A percentile compares a stretch with the other conserved stretches of the same genome.
Evolutionary conservation across 2,329 filamentous ascomycete species (phyloP).

Genomic region (Claviceps sp.): DNA sequence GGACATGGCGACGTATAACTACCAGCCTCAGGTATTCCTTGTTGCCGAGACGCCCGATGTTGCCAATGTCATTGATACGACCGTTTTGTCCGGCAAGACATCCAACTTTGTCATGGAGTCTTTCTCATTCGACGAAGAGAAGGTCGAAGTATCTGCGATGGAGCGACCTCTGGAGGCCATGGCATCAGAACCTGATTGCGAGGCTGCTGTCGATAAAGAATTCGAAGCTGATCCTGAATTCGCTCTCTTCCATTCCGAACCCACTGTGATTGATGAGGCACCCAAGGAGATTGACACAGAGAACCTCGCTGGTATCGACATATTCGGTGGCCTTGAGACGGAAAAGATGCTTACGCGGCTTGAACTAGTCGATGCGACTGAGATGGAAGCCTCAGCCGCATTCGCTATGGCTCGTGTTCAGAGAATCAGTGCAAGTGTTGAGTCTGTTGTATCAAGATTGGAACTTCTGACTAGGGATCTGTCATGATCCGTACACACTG

Average conservation of each 20-base stretch:
- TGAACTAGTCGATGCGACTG: conserved; percentile 48
- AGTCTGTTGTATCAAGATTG: conserved; percentile 22
- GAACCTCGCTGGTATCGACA: conserved; percentile 23
- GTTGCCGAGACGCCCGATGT: conserved; percentile 60
- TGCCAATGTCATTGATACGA: conserved; percentile 44
- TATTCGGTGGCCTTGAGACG: conserved; percentile 41
- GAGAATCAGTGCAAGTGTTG: conserved; percentile 29
- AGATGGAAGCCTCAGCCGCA: conserved; percentile 31
- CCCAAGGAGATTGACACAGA: conserved; percentile 30
- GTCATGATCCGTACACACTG: conserved; percentile 9
- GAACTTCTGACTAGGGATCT: conserved; percentile 24
- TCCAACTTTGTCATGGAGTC: conserved; percentile 37
- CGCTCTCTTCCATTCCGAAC: conserved; percentile 42
- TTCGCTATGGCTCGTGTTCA: conserved; percentile 36
- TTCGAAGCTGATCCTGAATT: conserved; percentile 52
- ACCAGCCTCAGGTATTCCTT: conserved; percentile 55
- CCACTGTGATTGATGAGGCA: conserved; percentile 12
- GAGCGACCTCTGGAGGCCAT: conserved; percentile 31
- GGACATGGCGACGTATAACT: conserved; percentile 40
- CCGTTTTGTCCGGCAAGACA: conserved; percentile 58
- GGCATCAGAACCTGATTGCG: conserved; percentile 15
- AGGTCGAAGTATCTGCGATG: conserved; percentile 42
- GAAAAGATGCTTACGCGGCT: conserved; percentile 52
- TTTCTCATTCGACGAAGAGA: conserved; percentile 34
- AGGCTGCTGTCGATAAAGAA: conserved; percentile 31